A percentile compares a stretch with the other conserved stretches of the same genome.
phyloP scores from a whole-genome alignment of 495 filamentous ascomycete genomes.

The Xylaria telfairii region DNA sequence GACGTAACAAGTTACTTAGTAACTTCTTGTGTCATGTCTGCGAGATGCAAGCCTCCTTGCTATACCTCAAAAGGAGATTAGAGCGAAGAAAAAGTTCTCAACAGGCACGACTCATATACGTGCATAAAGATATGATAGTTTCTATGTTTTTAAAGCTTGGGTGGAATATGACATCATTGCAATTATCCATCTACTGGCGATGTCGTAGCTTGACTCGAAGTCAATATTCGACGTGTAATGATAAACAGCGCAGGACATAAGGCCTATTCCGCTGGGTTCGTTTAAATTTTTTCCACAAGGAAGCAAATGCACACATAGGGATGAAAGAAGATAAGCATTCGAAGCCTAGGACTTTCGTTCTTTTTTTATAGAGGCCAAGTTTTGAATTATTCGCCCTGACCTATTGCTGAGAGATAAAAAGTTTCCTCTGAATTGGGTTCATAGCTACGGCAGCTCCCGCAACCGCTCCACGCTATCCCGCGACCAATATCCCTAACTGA shows the following conservation, averaged over 20 bases:
- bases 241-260: neutral
- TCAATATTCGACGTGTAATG: neutral
- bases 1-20: neutral
- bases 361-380: neutral
- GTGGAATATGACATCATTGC: neutral
- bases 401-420: neutral
- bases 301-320: neutral
- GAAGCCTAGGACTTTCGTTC: no score
- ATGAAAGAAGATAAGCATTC: neutral
- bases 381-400: neutral
- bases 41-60: neutral
- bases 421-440: neutral
- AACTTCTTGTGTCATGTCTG: no score
- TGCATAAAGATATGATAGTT: neutral
- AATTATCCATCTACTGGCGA: neutral
- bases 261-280: neutral
- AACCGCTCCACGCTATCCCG: neutral
- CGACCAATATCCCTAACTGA: neutral
- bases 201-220: neutral
- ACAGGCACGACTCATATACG: neutral
- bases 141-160: neutral
- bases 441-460: constrained; percentile 1
- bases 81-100: neutral
- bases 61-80: neutral
- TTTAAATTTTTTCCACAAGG: neutral